Evolutionary conservation across 306 rosid genomes (phyloP).

Genomic region (Benincasa hispida): DNA sequence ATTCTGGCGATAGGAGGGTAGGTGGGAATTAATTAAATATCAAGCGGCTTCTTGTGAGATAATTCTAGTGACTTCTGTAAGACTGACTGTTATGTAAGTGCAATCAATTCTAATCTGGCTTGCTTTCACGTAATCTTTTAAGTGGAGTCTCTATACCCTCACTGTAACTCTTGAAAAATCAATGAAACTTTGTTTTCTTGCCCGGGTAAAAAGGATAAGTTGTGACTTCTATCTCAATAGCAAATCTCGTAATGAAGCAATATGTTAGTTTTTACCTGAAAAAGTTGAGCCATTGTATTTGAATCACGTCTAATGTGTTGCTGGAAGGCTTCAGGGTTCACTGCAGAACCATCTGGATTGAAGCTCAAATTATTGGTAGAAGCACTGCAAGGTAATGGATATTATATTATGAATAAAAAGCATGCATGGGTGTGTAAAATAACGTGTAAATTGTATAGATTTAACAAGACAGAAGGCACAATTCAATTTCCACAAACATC

Average conservation of each 20-base stretch:
- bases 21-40: background rate
- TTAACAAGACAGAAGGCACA: background rate
- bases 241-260: conserved; percentile 1
- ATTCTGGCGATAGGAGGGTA: background rate
- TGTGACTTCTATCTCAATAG: background rate
- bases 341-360: conserved; percentile 86
- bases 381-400: conserved; percentile 36
- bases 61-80: background rate
- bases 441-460: background rate
- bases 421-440: background rate
- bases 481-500: background rate
- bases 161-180: background rate
- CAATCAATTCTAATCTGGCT: background rate
- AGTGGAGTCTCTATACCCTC: background rate
- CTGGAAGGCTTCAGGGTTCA: conserved; percentile 81
- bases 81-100: background rate
- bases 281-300: conserved; percentile 50
- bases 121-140: background rate
- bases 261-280: conserved; percentile 44
- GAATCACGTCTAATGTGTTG: conserved; percentile 65
- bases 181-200: background rate
- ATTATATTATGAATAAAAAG: background rate
- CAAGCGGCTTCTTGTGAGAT: background rate
- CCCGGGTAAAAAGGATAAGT: background rate
- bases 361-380: conserved; percentile 49